A percentile compares a stretch with the other conserved stretches of the same genome.
These are phyloP conservation scores for Schizonepeta tenuifolia DNA, from an alignment of 257 asterid species.

Conservation along the genomic window DNA sequence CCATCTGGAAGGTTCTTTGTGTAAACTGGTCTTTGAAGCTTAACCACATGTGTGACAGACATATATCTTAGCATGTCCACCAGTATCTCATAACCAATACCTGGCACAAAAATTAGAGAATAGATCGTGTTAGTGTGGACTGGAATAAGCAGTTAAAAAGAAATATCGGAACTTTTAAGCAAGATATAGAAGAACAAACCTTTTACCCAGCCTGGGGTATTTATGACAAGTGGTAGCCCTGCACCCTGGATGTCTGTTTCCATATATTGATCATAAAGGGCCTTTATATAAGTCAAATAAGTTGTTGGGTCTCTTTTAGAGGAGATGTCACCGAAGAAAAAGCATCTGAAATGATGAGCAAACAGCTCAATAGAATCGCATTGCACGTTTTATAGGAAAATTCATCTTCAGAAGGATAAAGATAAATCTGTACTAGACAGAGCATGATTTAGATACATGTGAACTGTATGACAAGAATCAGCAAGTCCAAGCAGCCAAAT, in stretches of 20 bases:
- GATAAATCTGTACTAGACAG: neutral
- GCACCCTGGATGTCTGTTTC: constrained; percentile 42
- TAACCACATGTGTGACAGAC: constrained; percentile 82
- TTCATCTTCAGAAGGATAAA: neutral
- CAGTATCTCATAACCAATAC: constrained; percentile 85
- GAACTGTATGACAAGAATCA: constrained; percentile 19
- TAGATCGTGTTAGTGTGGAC: constrained; percentile 15
- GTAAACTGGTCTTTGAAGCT: constrained; percentile 64
- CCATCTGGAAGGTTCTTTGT: constrained; percentile 86
- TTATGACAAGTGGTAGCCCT: constrained; percentile 76
- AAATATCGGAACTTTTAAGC: neutral
- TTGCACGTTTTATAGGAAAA: neutral
- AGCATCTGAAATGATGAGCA: constrained; percentile 65
- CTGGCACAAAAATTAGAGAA: constrained; percentile 47
- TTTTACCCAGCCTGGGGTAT: constrained; percentile 99
- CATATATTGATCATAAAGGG: constrained; percentile 71
- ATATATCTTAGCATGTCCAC: constrained; percentile 75
- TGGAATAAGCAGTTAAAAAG: neutral
- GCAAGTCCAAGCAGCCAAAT: constrained; percentile 3
- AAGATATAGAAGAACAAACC: constrained; percentile 46
- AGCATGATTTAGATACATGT: neutral
- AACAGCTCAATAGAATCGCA: constrained; percentile 19
- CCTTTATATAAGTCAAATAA: constrained; percentile 59
- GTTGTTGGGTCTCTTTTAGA: constrained; percentile 82
- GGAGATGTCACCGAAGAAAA: constrained; percentile 90